phyloP scores from a whole-genome alignment of 306 rosid genomes.

The Vigna mungo region DNA sequence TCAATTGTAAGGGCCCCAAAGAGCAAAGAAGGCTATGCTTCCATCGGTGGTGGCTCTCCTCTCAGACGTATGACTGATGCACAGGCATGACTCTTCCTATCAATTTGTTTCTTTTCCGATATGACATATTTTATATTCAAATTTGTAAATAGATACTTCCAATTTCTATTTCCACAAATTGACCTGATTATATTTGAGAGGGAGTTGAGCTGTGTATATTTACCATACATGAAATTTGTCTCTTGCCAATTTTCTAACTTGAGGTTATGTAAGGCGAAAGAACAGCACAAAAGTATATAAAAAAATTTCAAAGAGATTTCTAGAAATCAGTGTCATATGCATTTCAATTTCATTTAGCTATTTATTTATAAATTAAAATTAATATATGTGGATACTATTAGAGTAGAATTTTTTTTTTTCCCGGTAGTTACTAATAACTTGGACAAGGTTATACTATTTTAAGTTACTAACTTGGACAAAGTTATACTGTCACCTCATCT shows the following conservation, averaged over 20 bases:
- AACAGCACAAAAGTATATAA: background rate
- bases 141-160: background rate
- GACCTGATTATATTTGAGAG: conserved; percentile 4
- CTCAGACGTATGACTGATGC: conserved; percentile 82
- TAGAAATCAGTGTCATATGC: background rate
- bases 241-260: background rate
- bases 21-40: conserved; percentile 93
- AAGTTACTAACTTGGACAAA: background rate
- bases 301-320: background rate
- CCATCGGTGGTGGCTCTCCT: conserved; percentile 97
- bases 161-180: conserved; percentile 28
- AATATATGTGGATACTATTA: background rate
- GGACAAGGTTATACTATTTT: background rate
- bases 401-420: background rate
- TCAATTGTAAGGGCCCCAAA: conserved; percentile 82
- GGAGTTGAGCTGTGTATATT: conserved; percentile 9
- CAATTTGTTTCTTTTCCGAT: background rate
- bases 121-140: conserved; percentile 3
- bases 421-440: background rate
- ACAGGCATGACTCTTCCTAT: conserved; percentile 60
- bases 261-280: background rate
- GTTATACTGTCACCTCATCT: background rate
- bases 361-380: background rate
- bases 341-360: background rate
- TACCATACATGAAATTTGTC: background rate